Evolutionary conservation across 345 rosid genomes (phyloP), one percentile per base, ranked within the genome.

Genomic region (Carallia brachiata): DNA sequence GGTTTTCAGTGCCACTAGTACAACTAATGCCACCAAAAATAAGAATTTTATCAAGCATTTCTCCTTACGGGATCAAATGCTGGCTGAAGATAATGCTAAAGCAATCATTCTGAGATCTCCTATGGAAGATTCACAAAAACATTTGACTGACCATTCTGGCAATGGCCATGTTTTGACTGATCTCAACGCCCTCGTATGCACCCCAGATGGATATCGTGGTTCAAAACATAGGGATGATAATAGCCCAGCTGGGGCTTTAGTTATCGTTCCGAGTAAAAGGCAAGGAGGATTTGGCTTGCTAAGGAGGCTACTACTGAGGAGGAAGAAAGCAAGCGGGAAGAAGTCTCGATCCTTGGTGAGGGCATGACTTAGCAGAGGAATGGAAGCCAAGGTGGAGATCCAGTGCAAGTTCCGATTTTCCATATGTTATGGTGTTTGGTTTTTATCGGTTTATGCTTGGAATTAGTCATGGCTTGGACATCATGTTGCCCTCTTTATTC

Each of bases 231-330:
- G 67, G 72, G 65, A 68, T 39, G 54, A 58, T 65, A 75, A 69
- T 55, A 28, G 58, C 23, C 69, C 75, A 32, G 69, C 4, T n/a
- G 78, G 67, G 53, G 61, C 86, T 28, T 75, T 82, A 61, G 86
- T 87, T 12, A 75, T 84, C 36, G 72, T 84, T 63, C 84, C 78
- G 1, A 68, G 69, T 80, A 90, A 87, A 84, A 91, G 78, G 71
- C 89, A 81, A 62, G 88, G 56, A 10, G 79, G 94, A 40, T 50
- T 86, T 61, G 84, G 92, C 65, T 83, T 91, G 19, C 70, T 89
- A 16, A 77, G 86, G 84, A 89, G 79, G 81, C 77, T 93, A 65
- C 75, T 93, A 63, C 78, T 86, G 78, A 80, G 92, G 84, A 89
- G 78, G 84, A 90, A 81, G 82, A 88, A 81, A 75, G 88, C 86